Base-by-base conservation (phyloP, 176 grass and related monocot species). In the Aegilops sharonensis region DNA sequence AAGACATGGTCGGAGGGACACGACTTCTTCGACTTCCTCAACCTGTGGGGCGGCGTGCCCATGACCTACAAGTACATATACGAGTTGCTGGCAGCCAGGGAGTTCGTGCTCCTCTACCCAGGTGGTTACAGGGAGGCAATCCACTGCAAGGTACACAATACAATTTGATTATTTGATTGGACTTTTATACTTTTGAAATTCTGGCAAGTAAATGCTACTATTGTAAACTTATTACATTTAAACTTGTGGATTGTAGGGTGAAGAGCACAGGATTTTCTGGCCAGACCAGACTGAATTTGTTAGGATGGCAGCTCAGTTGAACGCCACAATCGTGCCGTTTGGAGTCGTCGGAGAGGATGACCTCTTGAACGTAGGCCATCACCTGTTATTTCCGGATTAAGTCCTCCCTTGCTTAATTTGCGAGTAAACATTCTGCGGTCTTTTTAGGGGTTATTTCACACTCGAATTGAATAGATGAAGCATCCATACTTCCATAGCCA, bases 341-440 rank as follows among this genome's bases (percentile, higher is more conserved):
- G 92, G 90, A 63, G 87, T 88, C 24, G 92, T 94, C 18, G 92
- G 92, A 81, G 92, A 92, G 79, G 92, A 94, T 68, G 92, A 94
- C 65, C 64, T 94, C 27, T 14, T 77, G 24, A 60, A 94, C 40
- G 90, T 92, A 89, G 80, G 87, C 71, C 48, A 52, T 52, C 5
- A 17, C 48, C 48, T 12, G 11, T 11, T 45, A 11, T 45, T 45
- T 45, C 42, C 3, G 13, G 48, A 52, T 13, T 13, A 47, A 13
- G 40, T 13, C 11, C 11, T 47, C 43, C 11, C 11, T 47, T 11
- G 42, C 42, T 11, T 12, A 47, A 47, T 47, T 47, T 47, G 43
- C 43, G 3, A 12, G 3, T 47, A 47, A 47, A 47, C 43, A 4
- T 47, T 47, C 43, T 50, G 11, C 47, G 13, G 12, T 50, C 42